Conservation (phyloP, 2,329 filamentous ascomycete species). For the Xylaria sp. region DNA sequence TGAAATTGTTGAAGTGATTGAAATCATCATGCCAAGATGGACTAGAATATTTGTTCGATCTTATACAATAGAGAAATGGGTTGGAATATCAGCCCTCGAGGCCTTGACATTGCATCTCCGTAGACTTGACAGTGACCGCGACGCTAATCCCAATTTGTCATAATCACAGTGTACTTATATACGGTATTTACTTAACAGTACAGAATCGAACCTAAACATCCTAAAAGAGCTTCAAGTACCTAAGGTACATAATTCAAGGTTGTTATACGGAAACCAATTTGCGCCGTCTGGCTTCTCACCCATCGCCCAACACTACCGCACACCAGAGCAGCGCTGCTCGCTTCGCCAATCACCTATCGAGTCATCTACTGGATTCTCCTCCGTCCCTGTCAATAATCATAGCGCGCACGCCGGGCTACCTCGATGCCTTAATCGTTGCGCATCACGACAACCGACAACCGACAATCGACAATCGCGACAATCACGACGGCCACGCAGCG, state of each 20-base stretch:
- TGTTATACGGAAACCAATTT: not conserved
- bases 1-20: not conserved
- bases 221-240: slow-evolving; percentile 1
- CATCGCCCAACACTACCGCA: not conserved
- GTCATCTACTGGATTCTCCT: not conserved
- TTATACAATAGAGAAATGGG: not conserved
- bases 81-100: not conserved
- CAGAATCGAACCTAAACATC: not conserved
- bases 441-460: slow-evolving; percentile 9
- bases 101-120: not conserved
- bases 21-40: not conserved
- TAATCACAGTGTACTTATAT: not conserved
- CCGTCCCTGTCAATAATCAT: too few species aligned
- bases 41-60: not conserved
- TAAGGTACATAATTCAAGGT: not conserved
- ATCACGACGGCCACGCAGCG: not conserved
- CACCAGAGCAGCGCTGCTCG: not conserved
- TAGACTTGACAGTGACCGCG: not conserved
- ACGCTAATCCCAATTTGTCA: not conserved
- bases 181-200: not conserved
- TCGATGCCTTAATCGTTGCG: slow-evolving; percentile 25
- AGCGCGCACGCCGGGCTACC: not conserved
- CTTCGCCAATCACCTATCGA: not conserved
- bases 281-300: not conserved
- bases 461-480: too few species aligned